These are phyloP conservation scores for Boeremia lycopersici DNA, from an alignment of 2,329 filamentous ascomycete species.

Conservation along the genomic window DNA sequence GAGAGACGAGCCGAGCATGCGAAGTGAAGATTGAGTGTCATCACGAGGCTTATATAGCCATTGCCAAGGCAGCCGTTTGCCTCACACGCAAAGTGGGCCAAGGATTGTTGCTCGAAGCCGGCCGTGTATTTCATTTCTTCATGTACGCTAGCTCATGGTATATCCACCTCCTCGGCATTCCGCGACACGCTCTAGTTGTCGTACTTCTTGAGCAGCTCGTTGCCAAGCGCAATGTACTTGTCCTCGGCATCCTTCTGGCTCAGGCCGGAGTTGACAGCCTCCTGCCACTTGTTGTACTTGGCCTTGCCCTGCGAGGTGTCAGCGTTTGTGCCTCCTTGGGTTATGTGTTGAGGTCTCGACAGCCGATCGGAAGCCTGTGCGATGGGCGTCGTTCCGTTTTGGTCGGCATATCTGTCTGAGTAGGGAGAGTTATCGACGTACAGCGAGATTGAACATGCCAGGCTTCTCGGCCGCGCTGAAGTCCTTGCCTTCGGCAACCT, in stretches of 20 bases:
- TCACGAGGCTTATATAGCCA: too few species aligned
- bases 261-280: slow-evolving; percentile 67
- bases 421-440: slow-evolving; percentile 39
- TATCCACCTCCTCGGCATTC: neutral
- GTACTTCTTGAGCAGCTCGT: slow-evolving; percentile 72
- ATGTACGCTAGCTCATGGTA: slow-evolving; percentile 9
- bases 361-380: neutral
- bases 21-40: too few species aligned
- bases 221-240: slow-evolving; percentile 75
- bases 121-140: slow-evolving; percentile 16
- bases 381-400: too few species aligned
- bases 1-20: too few species aligned
- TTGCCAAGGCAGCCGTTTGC: neutral
- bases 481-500: slow-evolving; percentile 48
- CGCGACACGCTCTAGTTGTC: slow-evolving; percentile 55
- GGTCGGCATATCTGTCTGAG: neutral
- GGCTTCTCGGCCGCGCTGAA: slow-evolving; percentile 55
- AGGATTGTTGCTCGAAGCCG: neutral
- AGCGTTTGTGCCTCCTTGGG: neutral
- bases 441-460: slow-evolving; percentile 74
- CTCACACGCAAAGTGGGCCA: neutral
- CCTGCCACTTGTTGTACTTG: slow-evolving; percentile 80
- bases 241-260: slow-evolving; percentile 72
- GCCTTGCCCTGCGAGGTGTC: slow-evolving; percentile 69
- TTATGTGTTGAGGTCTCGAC: neutral